A percentile compares a stretch with the other conserved stretches of the same genome.
Evolutionary conservation across 306 rosid species (phyloP).

Genomic region (Parietaria judaica): DNA sequence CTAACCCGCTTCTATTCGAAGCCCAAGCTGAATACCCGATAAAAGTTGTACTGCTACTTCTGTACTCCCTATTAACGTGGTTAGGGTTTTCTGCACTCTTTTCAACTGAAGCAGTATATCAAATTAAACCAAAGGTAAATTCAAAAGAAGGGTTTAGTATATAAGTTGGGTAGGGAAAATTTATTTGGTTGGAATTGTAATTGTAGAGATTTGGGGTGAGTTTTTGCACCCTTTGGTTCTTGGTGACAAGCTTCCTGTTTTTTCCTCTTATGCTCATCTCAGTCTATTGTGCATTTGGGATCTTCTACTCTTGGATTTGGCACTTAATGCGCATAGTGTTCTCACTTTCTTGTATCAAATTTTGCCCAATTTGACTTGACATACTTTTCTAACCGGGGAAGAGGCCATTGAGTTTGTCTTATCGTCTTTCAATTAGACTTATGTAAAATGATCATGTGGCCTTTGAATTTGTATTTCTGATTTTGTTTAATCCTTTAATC

Average conservation of each 20-base stretch:
- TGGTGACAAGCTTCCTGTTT: slow-evolving; percentile 64
- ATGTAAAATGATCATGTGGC: too few species aligned
- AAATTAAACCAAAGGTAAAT: slow-evolving; percentile 15
- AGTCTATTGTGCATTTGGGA: slow-evolving; percentile 59
- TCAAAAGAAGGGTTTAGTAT: slow-evolving; percentile 26
- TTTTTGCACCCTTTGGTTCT: slow-evolving; percentile 65
- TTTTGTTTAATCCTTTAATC: too few species aligned
- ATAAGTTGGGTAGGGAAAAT: slow-evolving; percentile 42
- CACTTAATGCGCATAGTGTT: slow-evolving; percentile 38
- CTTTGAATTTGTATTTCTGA: too few species aligned
- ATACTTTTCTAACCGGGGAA: too few species aligned
- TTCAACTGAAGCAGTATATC: slow-evolving; percentile 18
- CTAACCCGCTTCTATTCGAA: slow-evolving; percentile 76
- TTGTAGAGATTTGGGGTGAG: slow-evolving; percentile 75
- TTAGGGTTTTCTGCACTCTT: slow-evolving; percentile 64
- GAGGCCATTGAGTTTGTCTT: too few species aligned
- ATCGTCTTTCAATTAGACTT: too few species aligned
- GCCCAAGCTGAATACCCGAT: slow-evolving; percentile 82
- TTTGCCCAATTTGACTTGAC: too few species aligned
- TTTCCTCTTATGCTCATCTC: slow-evolving; percentile 74
- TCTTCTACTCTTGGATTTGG: slow-evolving; percentile 82
- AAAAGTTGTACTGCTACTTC: slow-evolving; percentile 57
- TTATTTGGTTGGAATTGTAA: slow-evolving; percentile 56
- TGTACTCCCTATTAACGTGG: slow-evolving; percentile 64
- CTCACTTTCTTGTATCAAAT: too few species aligned